These are phyloP conservation scores for Lepidium aucheri DNA, from an alignment of 345 rosid genomes.

Conservation along the genomic window DNA sequence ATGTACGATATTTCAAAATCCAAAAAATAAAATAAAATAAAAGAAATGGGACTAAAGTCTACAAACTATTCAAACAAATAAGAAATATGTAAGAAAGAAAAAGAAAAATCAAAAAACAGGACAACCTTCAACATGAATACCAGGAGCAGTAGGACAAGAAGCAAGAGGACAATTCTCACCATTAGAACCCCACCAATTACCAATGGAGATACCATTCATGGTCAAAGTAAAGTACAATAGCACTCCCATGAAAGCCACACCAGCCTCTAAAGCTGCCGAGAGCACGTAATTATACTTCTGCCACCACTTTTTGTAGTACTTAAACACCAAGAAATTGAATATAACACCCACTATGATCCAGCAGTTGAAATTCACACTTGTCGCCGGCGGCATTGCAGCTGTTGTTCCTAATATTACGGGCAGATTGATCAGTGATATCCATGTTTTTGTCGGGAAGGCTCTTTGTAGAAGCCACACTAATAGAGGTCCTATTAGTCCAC, in stretches of 20 bases:
- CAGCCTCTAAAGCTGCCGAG: slow-evolving; percentile 53
- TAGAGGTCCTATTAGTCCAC: slow-evolving; percentile 41
- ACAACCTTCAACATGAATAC: slow-evolving; percentile 38
- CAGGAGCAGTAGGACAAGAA: slow-evolving; percentile 49
- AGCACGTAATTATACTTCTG: slow-evolving; percentile 55
- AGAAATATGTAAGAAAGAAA: neutral
- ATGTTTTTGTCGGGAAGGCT: slow-evolving; percentile 35
- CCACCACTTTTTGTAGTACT: slow-evolving; percentile 46
- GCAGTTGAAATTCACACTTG: slow-evolving; percentile 44
- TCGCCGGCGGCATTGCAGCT: slow-evolving; percentile 51
- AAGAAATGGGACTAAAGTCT: neutral
- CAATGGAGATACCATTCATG: slow-evolving; percentile 21
- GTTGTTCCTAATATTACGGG: slow-evolving; percentile 47
- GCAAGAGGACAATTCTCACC: slow-evolving; percentile 49
- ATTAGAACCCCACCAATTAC: slow-evolving; percentile 38
- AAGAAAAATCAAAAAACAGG: slow-evolving; percentile 27
- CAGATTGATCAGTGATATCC: slow-evolving; percentile 47
- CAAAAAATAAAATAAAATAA: neutral
- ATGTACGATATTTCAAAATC: neutral
- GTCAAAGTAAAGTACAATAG: slow-evolving; percentile 41
- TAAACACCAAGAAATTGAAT: slow-evolving; percentile 46
- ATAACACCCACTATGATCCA: slow-evolving; percentile 38
- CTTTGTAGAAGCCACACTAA: slow-evolving; percentile 39
- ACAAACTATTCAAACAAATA: neutral
- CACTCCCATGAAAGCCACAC: slow-evolving; percentile 55